These are phyloP conservation scores for Aphanocladium album DNA, from an alignment of 2,329 filamentous ascomycete genomes.

Conservation along the genomic window DNA sequence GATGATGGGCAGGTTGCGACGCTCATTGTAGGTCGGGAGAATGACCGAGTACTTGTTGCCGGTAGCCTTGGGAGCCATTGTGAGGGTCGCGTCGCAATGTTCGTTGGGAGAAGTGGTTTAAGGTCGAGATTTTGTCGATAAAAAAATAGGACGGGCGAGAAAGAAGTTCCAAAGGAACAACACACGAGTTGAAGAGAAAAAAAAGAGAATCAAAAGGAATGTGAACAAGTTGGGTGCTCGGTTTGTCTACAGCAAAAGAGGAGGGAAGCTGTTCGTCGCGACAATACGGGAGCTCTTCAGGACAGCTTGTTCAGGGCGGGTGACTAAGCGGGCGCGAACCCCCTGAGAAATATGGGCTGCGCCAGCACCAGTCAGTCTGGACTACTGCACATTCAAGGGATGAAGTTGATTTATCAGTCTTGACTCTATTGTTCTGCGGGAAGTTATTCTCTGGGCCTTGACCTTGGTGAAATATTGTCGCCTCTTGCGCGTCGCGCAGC, in stretches of 20 bases:
- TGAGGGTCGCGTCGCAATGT: conserved; percentile 1
- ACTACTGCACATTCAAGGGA: neutral
- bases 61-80: conserved; percentile 40
- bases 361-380: neutral
- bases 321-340: conserved; percentile 10
- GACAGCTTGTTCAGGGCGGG: conserved; percentile 8
- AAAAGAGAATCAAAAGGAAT: neutral
- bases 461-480: too few species aligned
- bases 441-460: too few species aligned
- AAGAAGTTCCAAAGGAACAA: neutral
- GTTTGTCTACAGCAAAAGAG: conserved; percentile 1
- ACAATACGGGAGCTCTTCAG: neutral
- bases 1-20: conserved; percentile 92
- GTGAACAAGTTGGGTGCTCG: conserved; percentile 12
- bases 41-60: conserved; percentile 91
- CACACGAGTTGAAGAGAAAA: neutral
- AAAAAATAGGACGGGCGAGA: neutral
- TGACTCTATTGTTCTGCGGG: too few species aligned
- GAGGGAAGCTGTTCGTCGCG: neutral
- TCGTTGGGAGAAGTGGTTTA: neutral
- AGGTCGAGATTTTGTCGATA: neutral
- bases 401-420: neutral
- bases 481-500: too few species aligned
- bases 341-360: conserved; percentile 9
- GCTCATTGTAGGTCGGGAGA: conserved; percentile 97